Conservation (phyloP, 495 filamentous ascomycete species). For the Aspergillus steynii region DNA sequence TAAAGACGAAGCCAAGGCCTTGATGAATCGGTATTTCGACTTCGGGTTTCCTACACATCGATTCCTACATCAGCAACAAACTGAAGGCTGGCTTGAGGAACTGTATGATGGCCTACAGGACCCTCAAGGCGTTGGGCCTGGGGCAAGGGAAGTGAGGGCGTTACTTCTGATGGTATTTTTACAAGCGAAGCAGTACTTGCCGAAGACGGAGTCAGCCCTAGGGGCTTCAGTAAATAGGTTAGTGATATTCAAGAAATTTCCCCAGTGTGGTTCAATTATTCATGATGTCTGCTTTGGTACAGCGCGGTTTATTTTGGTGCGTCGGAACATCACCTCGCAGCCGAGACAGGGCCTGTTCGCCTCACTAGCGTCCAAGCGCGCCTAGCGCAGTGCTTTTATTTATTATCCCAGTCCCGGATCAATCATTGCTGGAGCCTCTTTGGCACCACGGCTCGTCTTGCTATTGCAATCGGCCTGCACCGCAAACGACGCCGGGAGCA, state of each 20-base stretch:
- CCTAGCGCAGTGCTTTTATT: slow-evolving; percentile 36
- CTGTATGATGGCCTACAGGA: slow-evolving; percentile 20
- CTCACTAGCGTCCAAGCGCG: slow-evolving; percentile 36
- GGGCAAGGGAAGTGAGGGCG: slow-evolving; percentile 17
- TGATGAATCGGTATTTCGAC: slow-evolving; percentile 35
- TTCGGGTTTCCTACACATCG: slow-evolving; percentile 39
- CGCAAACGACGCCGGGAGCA: slow-evolving; percentile 23
- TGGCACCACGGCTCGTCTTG: slow-evolving; percentile 39
- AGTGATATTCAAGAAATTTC: background rate
- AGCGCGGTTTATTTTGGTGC: slow-evolving; percentile 26
- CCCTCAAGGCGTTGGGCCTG: slow-evolving; percentile 3
- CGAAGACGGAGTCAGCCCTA: slow-evolving; percentile 4
- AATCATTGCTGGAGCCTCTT: slow-evolving; percentile 43
- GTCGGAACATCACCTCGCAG: slow-evolving; percentile 24
- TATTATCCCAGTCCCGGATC: slow-evolving; percentile 34
- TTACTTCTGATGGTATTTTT: slow-evolving; percentile 27
- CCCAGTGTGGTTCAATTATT: background rate
- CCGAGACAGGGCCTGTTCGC: slow-evolving; percentile 32
- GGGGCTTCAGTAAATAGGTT: slow-evolving; percentile 19
- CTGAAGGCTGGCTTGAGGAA: slow-evolving; percentile 21
- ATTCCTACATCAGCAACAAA: slow-evolving; percentile 27
- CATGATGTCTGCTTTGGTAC: background rate
- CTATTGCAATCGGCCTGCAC: slow-evolving; percentile 34
- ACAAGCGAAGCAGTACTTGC: slow-evolving; percentile 23
- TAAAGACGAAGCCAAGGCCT: slow-evolving; percentile 20